Percentiles rank a stretch among this genome's conserved stretches.
Conservation (phyloP, 2,329 filamentous ascomycete species). For the Fusarium foetens region DNA sequence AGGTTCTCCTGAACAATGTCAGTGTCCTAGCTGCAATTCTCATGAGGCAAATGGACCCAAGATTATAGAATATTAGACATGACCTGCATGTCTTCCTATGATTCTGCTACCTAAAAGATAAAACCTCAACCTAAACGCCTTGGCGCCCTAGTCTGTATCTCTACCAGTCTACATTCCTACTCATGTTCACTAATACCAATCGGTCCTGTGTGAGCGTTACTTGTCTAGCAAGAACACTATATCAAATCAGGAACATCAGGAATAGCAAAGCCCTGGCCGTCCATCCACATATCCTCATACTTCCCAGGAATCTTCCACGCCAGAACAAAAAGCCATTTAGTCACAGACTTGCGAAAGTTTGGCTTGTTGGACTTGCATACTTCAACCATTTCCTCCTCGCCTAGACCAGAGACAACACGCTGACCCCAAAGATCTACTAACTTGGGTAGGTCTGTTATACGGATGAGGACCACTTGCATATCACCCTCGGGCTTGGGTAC, state of each 20-base stretch:
- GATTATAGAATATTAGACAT: background rate
- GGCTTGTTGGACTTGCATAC: accelerated
- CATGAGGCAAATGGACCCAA: background rate
- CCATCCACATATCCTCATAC: background rate
- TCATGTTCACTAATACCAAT: background rate
- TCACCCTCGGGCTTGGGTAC: background rate
- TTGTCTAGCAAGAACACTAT: background rate
- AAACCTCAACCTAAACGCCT: background rate
- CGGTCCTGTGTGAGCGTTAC: accelerated
- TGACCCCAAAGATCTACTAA: background rate
- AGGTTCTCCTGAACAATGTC: background rate
- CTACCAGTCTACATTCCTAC: background rate
- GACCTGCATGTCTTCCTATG: background rate
- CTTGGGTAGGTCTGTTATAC: background rate
- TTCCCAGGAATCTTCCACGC: background rate
- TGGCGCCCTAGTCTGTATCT: background rate
- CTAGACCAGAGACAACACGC: background rate
- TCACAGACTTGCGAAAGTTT: background rate
- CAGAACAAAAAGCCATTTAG: background rate
- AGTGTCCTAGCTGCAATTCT: no score
- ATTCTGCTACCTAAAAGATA: background rate
- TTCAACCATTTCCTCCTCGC: background rate
- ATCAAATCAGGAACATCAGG: background rate
- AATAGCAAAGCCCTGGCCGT: background rate
- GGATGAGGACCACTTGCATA: background rate